Base-by-base conservation (phyloP, 352 stramenopile species). In the Globisporangium canariense region DNA sequence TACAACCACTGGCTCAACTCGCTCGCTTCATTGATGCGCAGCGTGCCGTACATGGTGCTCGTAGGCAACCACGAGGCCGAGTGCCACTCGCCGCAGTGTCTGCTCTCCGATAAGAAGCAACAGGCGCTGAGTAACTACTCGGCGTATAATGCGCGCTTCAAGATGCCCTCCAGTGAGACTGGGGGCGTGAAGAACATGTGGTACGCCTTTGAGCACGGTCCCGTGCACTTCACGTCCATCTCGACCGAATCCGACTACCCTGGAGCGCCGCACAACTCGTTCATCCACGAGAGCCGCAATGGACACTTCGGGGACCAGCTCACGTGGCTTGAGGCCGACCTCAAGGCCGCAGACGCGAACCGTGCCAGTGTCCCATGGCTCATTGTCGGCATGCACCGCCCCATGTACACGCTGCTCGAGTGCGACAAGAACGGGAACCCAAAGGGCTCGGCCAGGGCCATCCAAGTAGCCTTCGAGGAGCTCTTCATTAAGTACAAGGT, bases 61-160 rank as follows among this genome's bases (percentile, higher is more conserved):
- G 73, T 87, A 2, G 89, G 89, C 25, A 97, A 97, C 70, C 90
- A 97, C 71, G 90, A 97, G 58, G 85, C 86, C 8, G 88, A 97
- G 65, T 97, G 88, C 65, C 81, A 95, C 64, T 92, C 80, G n/a
- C 77, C 83, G 1, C 28, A 50, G 9, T 97, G 88, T 51, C 53
- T 83, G 1, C 3, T 85, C 3, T 89, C 81, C 25, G 49, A 34
- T 0, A 69, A 58, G 57, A 85, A 87, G 65, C 78, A 74, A 60
- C 63, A 80, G 32, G 68, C 74, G 11, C 65, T 97, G 16, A 72
- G 80, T 34, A 96, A 94, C 54, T 97, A 95, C 71, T 75, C 76
- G 40, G 88, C 89, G 1, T 97, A 84, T 70, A 96, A 97, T 60
- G 62, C 76, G 11, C 83, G 86, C 34, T 97, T 93, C 69, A 84